Percentiles rank a stretch among this genome's conserved stretches.
These are phyloP conservation scores for Pleurotus pulmonarius DNA, from an alignment of 768 basidiomycete species.

Conservation along the genomic window DNA sequence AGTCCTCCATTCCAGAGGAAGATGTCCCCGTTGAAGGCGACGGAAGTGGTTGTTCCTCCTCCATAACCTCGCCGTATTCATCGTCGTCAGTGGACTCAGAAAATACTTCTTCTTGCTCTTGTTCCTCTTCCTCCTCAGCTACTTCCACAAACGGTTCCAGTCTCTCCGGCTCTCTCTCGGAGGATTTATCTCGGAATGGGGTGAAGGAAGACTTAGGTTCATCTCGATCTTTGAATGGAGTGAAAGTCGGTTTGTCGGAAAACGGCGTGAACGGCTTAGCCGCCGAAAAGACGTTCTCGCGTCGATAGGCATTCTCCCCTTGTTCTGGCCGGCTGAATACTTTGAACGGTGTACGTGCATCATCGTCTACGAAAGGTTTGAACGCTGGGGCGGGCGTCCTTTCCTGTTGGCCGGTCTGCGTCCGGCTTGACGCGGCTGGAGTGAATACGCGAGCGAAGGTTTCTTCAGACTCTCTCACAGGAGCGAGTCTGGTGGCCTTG, in stretches of 20 bases:
- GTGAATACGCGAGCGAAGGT: conserved; percentile 67
- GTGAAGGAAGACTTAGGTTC: conserved; percentile 30
- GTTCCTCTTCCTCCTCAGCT: conserved; percentile 13
- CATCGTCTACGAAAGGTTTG: conserved; percentile 14
- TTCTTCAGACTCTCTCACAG: conserved; percentile 33
- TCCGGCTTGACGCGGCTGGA: conserved; percentile 42
- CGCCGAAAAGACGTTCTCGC: conserved; percentile 26
- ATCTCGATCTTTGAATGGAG: conserved; percentile 33
- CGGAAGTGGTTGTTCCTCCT: conserved; percentile 1
- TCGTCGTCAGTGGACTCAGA: conserved; percentile 19
- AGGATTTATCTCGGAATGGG: conserved; percentile 26
- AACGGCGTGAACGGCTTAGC: conserved; percentile 48
- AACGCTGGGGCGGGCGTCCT: conserved; percentile 14
- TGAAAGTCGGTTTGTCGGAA: conserved; percentile 32
- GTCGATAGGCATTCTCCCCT: conserved; percentile 23
- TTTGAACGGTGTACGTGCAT: conserved; percentile 47
- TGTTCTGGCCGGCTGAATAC: conserved; percentile 69
- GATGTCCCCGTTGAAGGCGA: conserved; percentile 3
- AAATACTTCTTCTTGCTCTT: conserved; percentile 22
- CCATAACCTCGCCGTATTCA: conserved; percentile 34
- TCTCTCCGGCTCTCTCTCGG: conserved; percentile 12
- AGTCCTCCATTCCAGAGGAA: conserved; percentile 6
- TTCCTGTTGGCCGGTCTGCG: conserved; percentile 13
- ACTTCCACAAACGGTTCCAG: conserved; percentile 27
- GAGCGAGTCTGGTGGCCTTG: conserved; percentile 21